Conservation (phyloP, 2,329 filamentous ascomycete species). For the Pseudogymnoascus sp. region DNA sequence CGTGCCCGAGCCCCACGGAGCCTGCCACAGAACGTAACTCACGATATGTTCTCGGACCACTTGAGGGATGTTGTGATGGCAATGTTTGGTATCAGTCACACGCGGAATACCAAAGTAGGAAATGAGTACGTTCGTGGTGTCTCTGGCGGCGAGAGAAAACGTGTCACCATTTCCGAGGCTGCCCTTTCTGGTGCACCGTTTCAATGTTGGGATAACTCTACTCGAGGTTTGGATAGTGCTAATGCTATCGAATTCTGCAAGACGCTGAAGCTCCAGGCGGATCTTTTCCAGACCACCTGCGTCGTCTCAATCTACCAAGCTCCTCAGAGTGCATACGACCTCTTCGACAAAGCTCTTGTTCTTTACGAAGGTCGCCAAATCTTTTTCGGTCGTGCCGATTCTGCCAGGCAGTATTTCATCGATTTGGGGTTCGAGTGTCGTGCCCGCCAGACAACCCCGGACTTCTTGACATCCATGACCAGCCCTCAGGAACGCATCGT, state of each 20-base stretch:
- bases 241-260: constrained; percentile 67
- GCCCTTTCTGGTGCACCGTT: constrained; percentile 49
- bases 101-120: constrained; percentile 63
- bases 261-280: constrained; percentile 54
- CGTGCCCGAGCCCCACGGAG: constrained; percentile 59
- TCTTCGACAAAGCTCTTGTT: constrained; percentile 62
- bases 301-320: constrained; percentile 67
- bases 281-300: constrained; percentile 56
- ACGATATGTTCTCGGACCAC: constrained; percentile 40
- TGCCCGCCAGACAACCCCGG: constrained; percentile 47
- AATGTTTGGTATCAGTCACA: constrained; percentile 64
- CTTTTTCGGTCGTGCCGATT: constrained; percentile 57
- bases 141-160: constrained; percentile 64
- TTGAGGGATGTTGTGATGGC: constrained; percentile 56
- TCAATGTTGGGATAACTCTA: constrained; percentile 69
- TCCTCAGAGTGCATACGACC: constrained; percentile 59
- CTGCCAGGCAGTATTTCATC: constrained; percentile 61
- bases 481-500: constrained; percentile 50
- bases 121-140: constrained; percentile 64
- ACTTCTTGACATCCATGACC: constrained; percentile 72
- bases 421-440: constrained; percentile 62
- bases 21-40: constrained; percentile 51
- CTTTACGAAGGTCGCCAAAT: constrained; percentile 63
- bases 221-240: constrained; percentile 63
- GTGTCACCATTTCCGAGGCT: constrained; percentile 74